Percentiles rank a stretch among this genome's conserved stretches.
phyloP scores from a whole-genome alignment of 257 asterid genomes.

The Mentha longifolia region DNA sequence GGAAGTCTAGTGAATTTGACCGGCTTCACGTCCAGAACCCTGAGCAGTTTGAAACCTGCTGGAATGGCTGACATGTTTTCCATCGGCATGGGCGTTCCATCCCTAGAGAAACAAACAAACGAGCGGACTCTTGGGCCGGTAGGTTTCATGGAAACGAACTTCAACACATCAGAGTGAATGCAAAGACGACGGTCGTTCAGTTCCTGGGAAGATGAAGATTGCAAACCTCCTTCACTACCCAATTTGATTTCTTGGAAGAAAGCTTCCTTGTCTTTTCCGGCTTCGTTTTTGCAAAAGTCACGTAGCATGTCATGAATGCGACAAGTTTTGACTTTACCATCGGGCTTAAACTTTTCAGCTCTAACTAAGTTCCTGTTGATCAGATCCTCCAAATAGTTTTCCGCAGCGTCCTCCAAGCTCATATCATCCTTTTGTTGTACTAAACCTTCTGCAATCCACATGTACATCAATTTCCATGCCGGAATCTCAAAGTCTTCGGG shows the following conservation, averaged over 20 bases:
- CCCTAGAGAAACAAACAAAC: constrained; percentile 35
- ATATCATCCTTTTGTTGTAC: constrained; percentile 8
- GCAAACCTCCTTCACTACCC: background rate
- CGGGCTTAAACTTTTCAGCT: constrained; percentile 32
- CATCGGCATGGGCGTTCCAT: constrained; percentile 29
- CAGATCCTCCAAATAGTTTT: constrained; percentile 39
- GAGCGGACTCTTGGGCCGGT: constrained; percentile 44
- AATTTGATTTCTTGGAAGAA: constrained; percentile 31
- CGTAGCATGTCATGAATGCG: constrained; percentile 48
- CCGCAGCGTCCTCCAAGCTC: constrained; percentile 41
- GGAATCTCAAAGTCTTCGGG: constrained; percentile 41
- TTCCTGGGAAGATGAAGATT: background rate
- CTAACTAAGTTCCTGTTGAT: constrained; percentile 42
- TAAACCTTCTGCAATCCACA: constrained; percentile 55
- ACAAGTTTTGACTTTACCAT: constrained; percentile 50
- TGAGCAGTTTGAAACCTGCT: constrained; percentile 41
- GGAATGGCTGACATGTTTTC: constrained; percentile 40
- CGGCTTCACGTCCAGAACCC: constrained; percentile 45
- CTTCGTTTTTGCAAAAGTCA: constrained; percentile 44
- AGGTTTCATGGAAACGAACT: constrained; percentile 28
- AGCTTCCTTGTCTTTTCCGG: constrained; percentile 21
- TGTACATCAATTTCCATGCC: constrained; percentile 36
- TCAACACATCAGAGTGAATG: constrained; percentile 37
- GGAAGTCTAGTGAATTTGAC: constrained; percentile 40
- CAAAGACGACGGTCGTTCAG: constrained; percentile 38